Percentiles rank a stretch among this genome's conserved stretches.
These are phyloP conservation scores for Fraxinus angustifolia DNA, from an alignment of 305 asterid species.

Conservation along the genomic window DNA sequence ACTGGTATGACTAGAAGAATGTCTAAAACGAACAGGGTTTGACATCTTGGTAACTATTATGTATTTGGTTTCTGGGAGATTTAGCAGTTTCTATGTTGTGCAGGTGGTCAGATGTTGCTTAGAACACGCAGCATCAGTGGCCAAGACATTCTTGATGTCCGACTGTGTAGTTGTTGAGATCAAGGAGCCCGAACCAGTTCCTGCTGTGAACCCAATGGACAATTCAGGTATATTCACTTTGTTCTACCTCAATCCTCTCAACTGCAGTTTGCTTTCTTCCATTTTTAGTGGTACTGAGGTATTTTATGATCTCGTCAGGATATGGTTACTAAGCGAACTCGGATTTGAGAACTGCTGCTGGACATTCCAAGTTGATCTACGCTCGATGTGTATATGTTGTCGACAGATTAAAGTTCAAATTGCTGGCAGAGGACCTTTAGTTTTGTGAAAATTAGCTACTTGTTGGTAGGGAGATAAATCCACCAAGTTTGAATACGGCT, in stretches of 20 bases:
- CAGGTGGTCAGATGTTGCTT: constrained; percentile 96
- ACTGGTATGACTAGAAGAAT: not conserved
- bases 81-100: not conserved
- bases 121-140: constrained; percentile 92
- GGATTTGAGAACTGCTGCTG: constrained; percentile 3
- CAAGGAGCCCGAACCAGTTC: constrained; percentile 77
- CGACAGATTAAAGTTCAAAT: not conserved
- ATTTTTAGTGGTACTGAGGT: not conserved
- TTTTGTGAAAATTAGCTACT: not conserved
- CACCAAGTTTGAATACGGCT: constrained; percentile 13
- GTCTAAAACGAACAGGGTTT: not conserved
- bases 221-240: constrained; percentile 57
- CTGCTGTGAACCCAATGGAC: constrained; percentile 82
- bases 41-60: not conserved
- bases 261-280: not conserved
- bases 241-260: not conserved
- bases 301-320: constrained; percentile 31
- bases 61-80: not conserved
- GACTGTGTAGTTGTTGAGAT: constrained; percentile 95
- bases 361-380: not conserved
- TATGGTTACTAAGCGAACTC: constrained; percentile 51
- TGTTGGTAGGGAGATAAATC: not conserved
- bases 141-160: constrained; percentile 92
- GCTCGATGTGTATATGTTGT: not conserved
- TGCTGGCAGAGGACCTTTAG: constrained; percentile 1